Evolutionary conservation across 2,329 filamentous ascomycete species (phyloP), one percentile per base, ranked within the genome.

Genomic region (Penicillium digitatum): DNA sequence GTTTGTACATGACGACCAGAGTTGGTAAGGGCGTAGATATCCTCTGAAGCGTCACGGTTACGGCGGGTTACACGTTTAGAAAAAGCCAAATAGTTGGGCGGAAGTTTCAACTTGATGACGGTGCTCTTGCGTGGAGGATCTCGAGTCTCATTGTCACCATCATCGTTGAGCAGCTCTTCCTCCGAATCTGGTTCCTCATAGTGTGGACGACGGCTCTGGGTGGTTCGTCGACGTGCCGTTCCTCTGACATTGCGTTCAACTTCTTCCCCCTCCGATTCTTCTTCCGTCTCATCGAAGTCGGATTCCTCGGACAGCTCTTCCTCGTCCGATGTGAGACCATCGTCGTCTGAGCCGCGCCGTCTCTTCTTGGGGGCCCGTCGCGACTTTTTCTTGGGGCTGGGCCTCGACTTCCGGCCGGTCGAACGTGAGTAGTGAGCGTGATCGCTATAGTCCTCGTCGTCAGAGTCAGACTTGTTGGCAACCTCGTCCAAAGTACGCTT

Each of bases 161-260:
- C 62, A 34, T 67, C 57, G 27, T 68, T 58, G 9, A 63, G 54
- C 16, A 66, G 56, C 14, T 62, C 65, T 29, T 67, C 68, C 29
- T 70, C 66, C 2, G 69, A 77, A 9, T 70, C 65, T 37, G 75
- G 78, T 66, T 85, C 82, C 60, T 83, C 78, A 75, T 86, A 86
- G 31, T 76, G 77, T 42, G 80, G 76, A 24, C 72, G 69, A 62
- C 82, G 81, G 64, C 80, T 80, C 34, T 63, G 62, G 11, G 81
- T 79, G n/a, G 78, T 81, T 55, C 76, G 76, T 59, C 84, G 79
- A 60, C 81, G 78, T 42, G 79, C 77, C 45, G 82, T 75, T 34
- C 84, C 84, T 47, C 81, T 80, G 18, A 81, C 80, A 62, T 84
- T 85, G 55, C 79, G 75, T 63, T 82, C 80, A 1, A 78, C 71